Evolutionary conservation across 2,329 filamentous ascomycete species (phyloP), one percentile per base, ranked within the genome.

Genomic region (Pestalotiopsis sp.): DNA sequence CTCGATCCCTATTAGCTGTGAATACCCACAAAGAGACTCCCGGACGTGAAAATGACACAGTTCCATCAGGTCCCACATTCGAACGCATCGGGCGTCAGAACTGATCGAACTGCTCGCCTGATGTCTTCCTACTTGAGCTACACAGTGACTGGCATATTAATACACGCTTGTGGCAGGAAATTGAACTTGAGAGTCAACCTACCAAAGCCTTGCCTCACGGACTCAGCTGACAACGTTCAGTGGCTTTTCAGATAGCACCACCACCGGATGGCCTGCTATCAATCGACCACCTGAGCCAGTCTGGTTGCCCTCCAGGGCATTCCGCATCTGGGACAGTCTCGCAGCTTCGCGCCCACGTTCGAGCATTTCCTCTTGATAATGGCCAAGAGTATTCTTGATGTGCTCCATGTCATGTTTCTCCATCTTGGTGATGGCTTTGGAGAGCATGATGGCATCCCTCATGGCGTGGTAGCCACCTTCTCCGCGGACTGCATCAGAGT

Each of bases 371-470:
- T 71, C 65, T 64, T 80, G 76, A 63, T 76, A 77, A 0, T 64
- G 67, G 4, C 73, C 69, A 12, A 79, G 68, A 4, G 70, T 67
- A 4, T 63, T 63, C 66, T 70, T 61, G 17, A 75, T 67, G 7
- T 66, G 41, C 0, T 56, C 31, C 0, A 38, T n/a, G 20, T 75
- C 70, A 23, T 69, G 66, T 58, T 71, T 72, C 41, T 70, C 66
- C 4, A 74, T 68, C 14, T 68, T 59, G 7, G 68, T 66, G 6
- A 80, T 71, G 7, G 75, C 69, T 49, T 75, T 71, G 31, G 75
- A 72, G 2, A 76, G 72, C 7, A 74, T 73, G 2, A 77, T 69
- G 72, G 93, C 92, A 59, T 93, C 91, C 9, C 72, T 63, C 41
- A 76, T 69, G 12, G 74, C 74, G 62, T 77, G 73, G 45, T 70